Evolutionary conservation across 2,329 filamentous ascomycete species (phyloP).

Genomic region (Talaromyces sp.): DNA sequence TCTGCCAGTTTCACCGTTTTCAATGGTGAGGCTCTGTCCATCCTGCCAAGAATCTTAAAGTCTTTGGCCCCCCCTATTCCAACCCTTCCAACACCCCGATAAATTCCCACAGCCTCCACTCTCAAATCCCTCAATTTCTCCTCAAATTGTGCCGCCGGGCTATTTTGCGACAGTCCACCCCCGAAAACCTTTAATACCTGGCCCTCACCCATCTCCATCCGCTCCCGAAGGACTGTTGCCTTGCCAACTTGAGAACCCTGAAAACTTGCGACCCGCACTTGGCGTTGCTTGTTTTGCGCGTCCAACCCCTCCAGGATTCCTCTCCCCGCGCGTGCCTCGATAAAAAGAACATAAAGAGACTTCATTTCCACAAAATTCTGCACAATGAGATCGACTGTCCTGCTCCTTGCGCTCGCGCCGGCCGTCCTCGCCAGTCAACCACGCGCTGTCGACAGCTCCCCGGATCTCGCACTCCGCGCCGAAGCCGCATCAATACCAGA

Average conservation of each 20-base stretch:
- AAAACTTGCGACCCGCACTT: constrained; percentile 24
- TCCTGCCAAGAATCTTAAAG: background rate
- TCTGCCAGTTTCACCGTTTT: background rate
- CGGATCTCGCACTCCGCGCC: constrained; percentile 19
- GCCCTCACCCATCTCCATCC: background rate
- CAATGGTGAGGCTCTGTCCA: background rate
- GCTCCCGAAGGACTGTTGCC: constrained; percentile 19
- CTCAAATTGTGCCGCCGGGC: background rate
- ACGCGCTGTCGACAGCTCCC: constrained; percentile 10
- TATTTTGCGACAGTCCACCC: background rate
- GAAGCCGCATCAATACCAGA: constrained; percentile 26
- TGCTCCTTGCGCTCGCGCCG: constrained; percentile 23
- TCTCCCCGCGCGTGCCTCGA: background rate
- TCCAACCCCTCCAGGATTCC: constrained; percentile 11
- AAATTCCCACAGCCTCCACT: background rate
- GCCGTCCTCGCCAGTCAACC: constrained; percentile 21
- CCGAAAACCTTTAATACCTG: background rate
- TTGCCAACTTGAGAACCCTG: constrained; percentile 24
- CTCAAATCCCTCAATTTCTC: background rate
- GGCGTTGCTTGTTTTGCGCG: constrained; percentile 28
- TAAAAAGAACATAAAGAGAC: background rate
- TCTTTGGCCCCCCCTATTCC: constrained; percentile 1
- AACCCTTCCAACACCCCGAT: background rate
- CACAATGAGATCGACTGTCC: constrained; percentile 21
- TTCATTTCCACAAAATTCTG: background rate